Conservation (phyloP, 495 filamentous ascomycete genomes). For the Cetradonia linearis region DNA sequence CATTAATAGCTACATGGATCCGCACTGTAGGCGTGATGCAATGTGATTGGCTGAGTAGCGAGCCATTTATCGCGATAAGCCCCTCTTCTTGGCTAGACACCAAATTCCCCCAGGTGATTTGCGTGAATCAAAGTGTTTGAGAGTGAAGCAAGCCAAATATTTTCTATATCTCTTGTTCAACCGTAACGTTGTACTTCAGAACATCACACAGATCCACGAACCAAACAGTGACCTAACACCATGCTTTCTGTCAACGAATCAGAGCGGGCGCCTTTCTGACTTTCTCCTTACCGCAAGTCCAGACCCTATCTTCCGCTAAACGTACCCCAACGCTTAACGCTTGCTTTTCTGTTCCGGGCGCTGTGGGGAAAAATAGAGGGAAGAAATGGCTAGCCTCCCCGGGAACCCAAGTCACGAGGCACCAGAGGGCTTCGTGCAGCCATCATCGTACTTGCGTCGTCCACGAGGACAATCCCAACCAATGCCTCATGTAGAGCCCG, state of each 20-base stretch:
- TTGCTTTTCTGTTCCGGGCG: slow-evolving; percentile 5
- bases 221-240: not conserved
- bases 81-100: slow-evolving; percentile 1
- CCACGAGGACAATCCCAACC: slow-evolving; percentile 45
- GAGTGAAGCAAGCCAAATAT: not conserved
- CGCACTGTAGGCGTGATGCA: not conserved
- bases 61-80: slow-evolving; percentile 9
- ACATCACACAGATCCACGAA: not conserved
- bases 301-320: slow-evolving; percentile 1
- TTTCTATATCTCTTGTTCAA: not conserved
- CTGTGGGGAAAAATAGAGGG: not conserved
- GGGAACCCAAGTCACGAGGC: slow-evolving; percentile 31
- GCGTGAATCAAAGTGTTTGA: slow-evolving; percentile 1
- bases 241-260: not conserved
- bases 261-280: not conserved
- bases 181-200: not conserved
- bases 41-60: slow-evolving; percentile 11
- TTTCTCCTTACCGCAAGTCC: slow-evolving; percentile 10
- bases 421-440: slow-evolving; percentile 55
- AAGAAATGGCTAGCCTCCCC: slow-evolving; percentile 20
- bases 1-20: not conserved
- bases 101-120: not conserved
- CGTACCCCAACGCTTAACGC: slow-evolving; percentile 1
- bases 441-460: slow-evolving; percentile 63
- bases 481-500: slow-evolving; percentile 39